phyloP scores from a whole-genome alignment of 2,329 filamentous ascomycete genomes.

The Calonectria hongkongensis region DNA sequence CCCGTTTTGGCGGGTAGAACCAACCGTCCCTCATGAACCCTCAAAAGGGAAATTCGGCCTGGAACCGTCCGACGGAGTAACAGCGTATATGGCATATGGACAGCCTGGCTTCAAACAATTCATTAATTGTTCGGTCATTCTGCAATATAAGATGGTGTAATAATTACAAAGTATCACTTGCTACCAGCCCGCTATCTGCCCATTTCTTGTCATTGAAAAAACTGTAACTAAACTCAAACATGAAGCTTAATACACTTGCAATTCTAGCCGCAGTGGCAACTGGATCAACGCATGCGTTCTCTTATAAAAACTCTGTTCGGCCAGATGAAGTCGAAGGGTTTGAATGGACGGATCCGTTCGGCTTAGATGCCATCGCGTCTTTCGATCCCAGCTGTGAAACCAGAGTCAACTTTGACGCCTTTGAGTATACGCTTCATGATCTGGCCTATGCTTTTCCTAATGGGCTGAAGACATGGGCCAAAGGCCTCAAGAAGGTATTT shows the following conservation, averaged over 20 bases:
- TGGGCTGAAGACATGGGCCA: constrained; percentile 63
- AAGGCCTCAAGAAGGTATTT: constrained; percentile 65
- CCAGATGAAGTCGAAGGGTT: constrained; percentile 63
- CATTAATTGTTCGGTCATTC: not conserved
- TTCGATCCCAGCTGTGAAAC: constrained; percentile 61
- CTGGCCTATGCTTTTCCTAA: constrained; percentile 60
- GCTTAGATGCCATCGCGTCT: constrained; percentile 49
- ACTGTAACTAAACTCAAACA: constrained; percentile 35
- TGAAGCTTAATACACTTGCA: constrained; percentile 50
- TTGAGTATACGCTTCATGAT: constrained; percentile 67
- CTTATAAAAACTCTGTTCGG: constrained; percentile 54
- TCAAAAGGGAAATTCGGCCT: constrained; percentile 53
- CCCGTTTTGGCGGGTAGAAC: not conserved
- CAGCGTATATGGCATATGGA: constrained; percentile 41
- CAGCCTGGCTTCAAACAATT: constrained; percentile 19
- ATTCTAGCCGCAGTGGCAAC: constrained; percentile 40
- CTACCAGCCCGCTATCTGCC: not conserved
- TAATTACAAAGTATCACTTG: not conserved
- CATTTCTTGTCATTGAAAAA: not conserved
- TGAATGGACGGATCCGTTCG: constrained; percentile 65
- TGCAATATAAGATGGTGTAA: not conserved
- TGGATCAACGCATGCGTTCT: constrained; percentile 53
- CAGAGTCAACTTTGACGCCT: constrained; percentile 59
- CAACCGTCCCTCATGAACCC: constrained; percentile 37
- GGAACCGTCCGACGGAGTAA: constrained; percentile 55